These are phyloP conservation scores for Ilex asprella DNA, from an alignment of 257 asterid species.

Conservation along the genomic window DNA sequence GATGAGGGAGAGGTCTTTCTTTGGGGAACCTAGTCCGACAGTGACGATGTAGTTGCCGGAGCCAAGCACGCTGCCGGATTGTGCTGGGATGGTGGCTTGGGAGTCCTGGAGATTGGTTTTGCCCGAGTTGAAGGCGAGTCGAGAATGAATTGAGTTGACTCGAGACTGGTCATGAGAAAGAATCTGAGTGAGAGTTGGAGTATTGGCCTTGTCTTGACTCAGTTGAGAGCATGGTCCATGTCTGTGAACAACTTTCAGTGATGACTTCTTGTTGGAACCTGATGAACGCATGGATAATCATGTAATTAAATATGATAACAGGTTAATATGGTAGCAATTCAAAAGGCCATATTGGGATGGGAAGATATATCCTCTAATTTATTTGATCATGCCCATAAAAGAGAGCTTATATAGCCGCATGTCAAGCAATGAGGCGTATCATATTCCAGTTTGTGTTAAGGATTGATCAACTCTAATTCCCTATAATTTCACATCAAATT, in stretches of 20 bases:
- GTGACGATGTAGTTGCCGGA: not conserved
- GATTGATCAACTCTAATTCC: no score
- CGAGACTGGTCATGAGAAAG: no score
- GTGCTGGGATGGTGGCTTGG: not conserved
- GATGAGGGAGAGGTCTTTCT: not conserved
- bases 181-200: not conserved
- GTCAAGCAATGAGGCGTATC: no score
- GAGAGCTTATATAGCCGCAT: no score
- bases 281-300: not conserved
- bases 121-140: not conserved
- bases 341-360: no score
- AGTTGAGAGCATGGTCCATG: conserved; percentile 1
- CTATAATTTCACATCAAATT: no score
- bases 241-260: not conserved
- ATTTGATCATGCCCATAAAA: no score
- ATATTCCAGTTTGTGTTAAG: no score
- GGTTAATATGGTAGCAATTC: no score
- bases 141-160: not conserved
- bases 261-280: not conserved
- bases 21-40: not conserved
- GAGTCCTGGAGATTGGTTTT: not conserved
- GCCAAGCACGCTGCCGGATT: not conserved
- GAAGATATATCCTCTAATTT: no score
- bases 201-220: not conserved
- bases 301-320: no score